Conservation (phyloP, 2,329 filamentous ascomycete genomes). For the Colletotrichum higginsianum region DNA sequence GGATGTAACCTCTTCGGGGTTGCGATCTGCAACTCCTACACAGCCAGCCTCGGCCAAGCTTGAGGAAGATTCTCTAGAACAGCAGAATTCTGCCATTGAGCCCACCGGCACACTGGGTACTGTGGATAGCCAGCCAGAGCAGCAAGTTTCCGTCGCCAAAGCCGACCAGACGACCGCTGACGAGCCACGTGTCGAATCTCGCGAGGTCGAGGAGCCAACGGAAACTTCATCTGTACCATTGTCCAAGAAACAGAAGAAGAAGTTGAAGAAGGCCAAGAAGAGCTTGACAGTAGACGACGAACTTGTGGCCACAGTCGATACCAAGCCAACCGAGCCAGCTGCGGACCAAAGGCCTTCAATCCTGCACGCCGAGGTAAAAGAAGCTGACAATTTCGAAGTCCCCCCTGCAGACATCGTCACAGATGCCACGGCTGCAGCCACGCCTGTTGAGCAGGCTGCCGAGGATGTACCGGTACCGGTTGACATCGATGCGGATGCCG, state of each 20-base stretch:
- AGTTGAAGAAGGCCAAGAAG: conserved; percentile 43
- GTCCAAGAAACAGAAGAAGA: conserved; percentile 46
- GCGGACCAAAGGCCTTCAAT: neutral
- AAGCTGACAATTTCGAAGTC: neutral
- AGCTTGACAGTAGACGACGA: conserved; percentile 38
- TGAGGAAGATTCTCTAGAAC: neutral
- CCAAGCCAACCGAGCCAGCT: conserved; percentile 24
- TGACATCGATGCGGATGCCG: neutral
- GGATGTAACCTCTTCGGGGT: neutral
- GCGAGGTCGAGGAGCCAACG: neutral
- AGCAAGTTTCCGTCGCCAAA: neutral
- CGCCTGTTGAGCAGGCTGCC: neutral
- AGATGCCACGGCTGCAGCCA: neutral
- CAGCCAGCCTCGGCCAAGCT: neutral
- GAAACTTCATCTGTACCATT: conserved; percentile 23
- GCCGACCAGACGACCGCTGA: neutral
- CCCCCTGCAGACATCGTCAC: neutral
- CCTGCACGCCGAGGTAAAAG: neutral
- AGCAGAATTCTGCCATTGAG: neutral
- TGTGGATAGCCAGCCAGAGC: neutral
- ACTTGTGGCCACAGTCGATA: conserved; percentile 5
- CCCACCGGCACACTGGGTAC: too few relatives aligned
- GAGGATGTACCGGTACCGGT: neutral
- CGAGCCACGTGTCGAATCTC: neutral
- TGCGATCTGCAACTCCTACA: neutral